These are phyloP conservation scores for Fusarium cicatricum DNA, from an alignment of 2,329 filamentous ascomycete species.

Conservation along the genomic window DNA sequence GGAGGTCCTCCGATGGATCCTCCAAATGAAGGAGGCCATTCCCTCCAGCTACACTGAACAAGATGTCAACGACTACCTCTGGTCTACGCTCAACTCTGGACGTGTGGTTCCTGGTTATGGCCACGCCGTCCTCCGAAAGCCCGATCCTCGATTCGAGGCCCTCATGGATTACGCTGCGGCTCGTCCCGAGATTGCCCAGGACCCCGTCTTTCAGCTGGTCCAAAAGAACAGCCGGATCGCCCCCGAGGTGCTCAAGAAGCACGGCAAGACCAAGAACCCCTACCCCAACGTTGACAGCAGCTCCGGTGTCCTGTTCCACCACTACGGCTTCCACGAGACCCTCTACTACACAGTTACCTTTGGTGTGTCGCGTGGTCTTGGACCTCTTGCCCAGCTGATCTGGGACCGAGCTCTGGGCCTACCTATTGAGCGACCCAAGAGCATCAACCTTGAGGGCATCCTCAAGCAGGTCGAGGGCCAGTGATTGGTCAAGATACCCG, in stretches of 20 bases:
- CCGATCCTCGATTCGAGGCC: constrained; percentile 94
- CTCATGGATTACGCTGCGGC: constrained; percentile 93
- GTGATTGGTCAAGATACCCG: constrained; percentile 41
- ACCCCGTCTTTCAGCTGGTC: constrained; percentile 94
- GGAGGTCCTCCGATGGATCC: constrained; percentile 95
- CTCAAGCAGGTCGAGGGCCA: constrained; percentile 69
- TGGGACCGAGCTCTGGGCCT: constrained; percentile 95
- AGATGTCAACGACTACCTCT: constrained; percentile 89
- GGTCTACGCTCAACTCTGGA: constrained; percentile 91
- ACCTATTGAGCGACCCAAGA: constrained; percentile 98
- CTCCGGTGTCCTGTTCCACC: constrained; percentile 95
- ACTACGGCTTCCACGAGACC: constrained; percentile 97
- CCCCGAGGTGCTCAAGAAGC: constrained; percentile 87
- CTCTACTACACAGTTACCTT: constrained; percentile 88
- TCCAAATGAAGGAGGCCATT: constrained; percentile 93
- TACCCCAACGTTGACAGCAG: constrained; percentile 96
- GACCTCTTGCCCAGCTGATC: constrained; percentile 91
- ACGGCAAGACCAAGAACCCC: constrained; percentile 98
- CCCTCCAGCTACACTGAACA: constrained; percentile 79
- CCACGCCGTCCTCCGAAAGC: constrained; percentile 94
- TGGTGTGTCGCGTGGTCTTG: constrained; percentile 75
- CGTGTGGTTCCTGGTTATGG: constrained; percentile 95
- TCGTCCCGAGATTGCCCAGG: constrained; percentile 82
- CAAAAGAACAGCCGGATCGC: constrained; percentile 93
- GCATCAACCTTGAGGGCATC: constrained; percentile 89